Evolutionary conservation across 306 rosid genomes (phyloP).

Genomic region (Sechiopsis laciniata): DNA sequence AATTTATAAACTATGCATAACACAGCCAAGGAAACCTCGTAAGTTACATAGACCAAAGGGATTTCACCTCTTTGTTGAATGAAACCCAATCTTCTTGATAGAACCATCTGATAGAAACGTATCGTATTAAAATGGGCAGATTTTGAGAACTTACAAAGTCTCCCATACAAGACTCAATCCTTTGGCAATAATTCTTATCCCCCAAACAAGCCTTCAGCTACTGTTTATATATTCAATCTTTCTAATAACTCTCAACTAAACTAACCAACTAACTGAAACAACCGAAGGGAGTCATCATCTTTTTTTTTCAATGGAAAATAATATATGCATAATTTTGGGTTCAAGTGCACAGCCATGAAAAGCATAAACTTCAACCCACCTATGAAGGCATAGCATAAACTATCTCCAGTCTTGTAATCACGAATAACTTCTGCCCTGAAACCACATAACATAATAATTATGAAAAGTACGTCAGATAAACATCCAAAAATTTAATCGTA

Average conservation of each 20-base stretch:
- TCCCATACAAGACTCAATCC: too few relatives aligned
- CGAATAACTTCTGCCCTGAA: conserved; percentile 91
- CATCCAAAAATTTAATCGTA: background rate
- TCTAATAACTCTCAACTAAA: too few relatives aligned
- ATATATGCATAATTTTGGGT: background rate
- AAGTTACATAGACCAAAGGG: background rate
- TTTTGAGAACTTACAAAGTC: too few relatives aligned
- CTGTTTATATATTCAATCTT: too few relatives aligned
- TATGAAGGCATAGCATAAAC: conserved; percentile 89
- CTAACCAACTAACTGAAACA: too few relatives aligned
- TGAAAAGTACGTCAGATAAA: conserved; percentile 25
- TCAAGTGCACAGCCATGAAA: background rate
- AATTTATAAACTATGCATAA: background rate
- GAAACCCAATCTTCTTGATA: background rate
- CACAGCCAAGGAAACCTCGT: background rate
- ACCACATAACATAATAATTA: conserved; percentile 26
- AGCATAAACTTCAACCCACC: conserved; percentile 40
- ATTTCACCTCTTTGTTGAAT: background rate
- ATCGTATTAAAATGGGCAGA: too few relatives aligned
- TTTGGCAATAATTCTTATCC: too few relatives aligned
- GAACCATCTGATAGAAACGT: background rate
- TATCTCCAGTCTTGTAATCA: conserved; percentile 85
- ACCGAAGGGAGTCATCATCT: too few relatives aligned
- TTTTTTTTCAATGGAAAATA: too few relatives aligned
- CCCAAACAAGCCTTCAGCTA: too few relatives aligned